phyloP scores from a whole-genome alignment of 164 flowering plant genomes.

The Piper longum region DNA sequence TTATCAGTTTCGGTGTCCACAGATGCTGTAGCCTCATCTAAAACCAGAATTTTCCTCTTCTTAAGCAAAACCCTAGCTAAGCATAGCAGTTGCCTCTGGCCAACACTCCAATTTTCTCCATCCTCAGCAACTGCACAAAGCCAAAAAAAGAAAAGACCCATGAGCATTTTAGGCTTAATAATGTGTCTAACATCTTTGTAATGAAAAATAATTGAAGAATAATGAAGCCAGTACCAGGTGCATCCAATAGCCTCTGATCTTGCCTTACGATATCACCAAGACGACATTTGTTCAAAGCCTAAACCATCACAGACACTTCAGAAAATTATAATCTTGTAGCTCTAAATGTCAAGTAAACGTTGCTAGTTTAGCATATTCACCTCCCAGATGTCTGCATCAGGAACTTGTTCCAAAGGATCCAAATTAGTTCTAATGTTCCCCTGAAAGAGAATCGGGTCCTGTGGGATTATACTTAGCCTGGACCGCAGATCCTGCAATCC shows the following conservation, averaged over 20 bases:
- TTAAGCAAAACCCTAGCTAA: slow-evolving; percentile 60
- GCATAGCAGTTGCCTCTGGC: slow-evolving; percentile 79
- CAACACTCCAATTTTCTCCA: slow-evolving; percentile 87
- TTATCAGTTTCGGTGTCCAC: slow-evolving; percentile 76
- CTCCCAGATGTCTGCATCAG: slow-evolving; percentile 71
- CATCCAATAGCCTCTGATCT: slow-evolving; percentile 54
- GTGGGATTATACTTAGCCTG: slow-evolving; percentile 64
- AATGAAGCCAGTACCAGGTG: slow-evolving; percentile 33
- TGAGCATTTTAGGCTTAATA: not conserved
- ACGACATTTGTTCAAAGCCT: slow-evolving; percentile 55
- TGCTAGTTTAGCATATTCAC: slow-evolving; percentile 16
- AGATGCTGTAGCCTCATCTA: slow-evolving; percentile 89
- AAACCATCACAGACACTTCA: not conserved
- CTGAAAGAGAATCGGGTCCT: slow-evolving; percentile 72
- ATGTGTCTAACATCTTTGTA: not conserved
- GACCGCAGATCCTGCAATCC: slow-evolving; percentile 75
- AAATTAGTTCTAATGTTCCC: slow-evolving; percentile 70
- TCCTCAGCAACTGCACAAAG: slow-evolving; percentile 56
- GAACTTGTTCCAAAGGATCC: slow-evolving; percentile 55
- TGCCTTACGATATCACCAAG: slow-evolving; percentile 39
- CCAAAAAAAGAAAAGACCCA: not conserved
- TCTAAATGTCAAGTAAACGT: not conserved
- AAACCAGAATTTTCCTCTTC: slow-evolving; percentile 49
- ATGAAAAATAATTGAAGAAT: not conserved
- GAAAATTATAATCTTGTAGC: not conserved